Evolutionary conservation across 441 rosid genomes (phyloP).

Genomic region (Adansonia rubrostipa): DNA sequence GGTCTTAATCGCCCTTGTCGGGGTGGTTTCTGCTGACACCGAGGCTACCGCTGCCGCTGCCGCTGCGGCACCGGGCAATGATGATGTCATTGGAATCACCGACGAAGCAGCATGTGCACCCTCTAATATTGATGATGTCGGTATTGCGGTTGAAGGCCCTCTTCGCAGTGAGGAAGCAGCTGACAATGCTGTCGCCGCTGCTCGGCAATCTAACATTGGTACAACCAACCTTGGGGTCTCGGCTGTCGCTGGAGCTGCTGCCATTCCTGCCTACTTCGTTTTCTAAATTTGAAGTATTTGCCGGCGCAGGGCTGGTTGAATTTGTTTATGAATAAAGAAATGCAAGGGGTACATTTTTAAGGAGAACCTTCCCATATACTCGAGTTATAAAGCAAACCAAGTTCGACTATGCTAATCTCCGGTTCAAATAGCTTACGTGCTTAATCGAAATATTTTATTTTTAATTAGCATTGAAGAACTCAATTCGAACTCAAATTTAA

Average conservation of each 20-base stretch:
- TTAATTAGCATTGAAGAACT: no score
- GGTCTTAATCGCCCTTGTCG: constrained; percentile 50
- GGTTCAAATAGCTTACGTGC: no score
- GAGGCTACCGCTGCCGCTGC: constrained; percentile 5
- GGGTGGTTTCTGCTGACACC: constrained; percentile 38
- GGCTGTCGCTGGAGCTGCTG: constrained; percentile 35
- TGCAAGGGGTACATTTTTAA: neutral
- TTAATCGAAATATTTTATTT: no score
- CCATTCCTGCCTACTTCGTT: constrained; percentile 44
- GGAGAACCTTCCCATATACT: neutral
- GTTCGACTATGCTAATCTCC: no score
- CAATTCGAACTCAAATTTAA: no score
- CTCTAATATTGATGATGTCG: constrained; percentile 17
- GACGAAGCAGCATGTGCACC: constrained; percentile 37
- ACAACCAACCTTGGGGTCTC: constrained; percentile 31
- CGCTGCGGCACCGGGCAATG: constrained; percentile 29
- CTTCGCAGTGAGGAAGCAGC: constrained; percentile 37
- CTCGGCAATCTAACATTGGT: constrained; percentile 23
- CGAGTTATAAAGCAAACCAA: no score
- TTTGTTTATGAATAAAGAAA: neutral
- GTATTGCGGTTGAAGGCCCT: constrained; percentile 43
- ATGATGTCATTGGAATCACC: constrained; percentile 36
- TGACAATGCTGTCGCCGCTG: neutral
- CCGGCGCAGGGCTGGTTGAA: neutral
- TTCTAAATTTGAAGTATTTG: constrained; percentile 22